phyloP scores from a whole-genome alignment of 331 rosid species.

The Malus hybrid region DNA sequence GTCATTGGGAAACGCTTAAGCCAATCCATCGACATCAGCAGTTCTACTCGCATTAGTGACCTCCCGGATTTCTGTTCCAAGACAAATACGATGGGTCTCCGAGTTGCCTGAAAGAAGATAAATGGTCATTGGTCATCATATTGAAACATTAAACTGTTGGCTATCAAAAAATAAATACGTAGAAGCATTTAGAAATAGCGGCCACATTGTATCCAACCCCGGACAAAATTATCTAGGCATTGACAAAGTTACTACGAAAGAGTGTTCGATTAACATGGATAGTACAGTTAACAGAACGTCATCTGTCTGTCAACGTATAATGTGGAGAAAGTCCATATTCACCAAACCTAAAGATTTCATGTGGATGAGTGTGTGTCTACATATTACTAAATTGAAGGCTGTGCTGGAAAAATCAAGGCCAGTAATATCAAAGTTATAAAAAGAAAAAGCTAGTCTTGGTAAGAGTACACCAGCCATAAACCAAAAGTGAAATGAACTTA shows the following conservation, averaged over 20 bases:
- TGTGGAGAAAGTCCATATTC: not conserved
- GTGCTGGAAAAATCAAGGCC: not conserved
- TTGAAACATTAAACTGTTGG: not conserved
- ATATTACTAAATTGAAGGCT: no score
- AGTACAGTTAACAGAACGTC: no score
- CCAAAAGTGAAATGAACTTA: not conserved
- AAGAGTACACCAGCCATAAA: not conserved
- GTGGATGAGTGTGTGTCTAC: no score
- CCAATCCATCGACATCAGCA: not conserved
- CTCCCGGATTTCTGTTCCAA: conserved; percentile 84
- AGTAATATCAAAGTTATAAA: not conserved
- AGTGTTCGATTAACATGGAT: no score
- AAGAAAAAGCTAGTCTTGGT: not conserved
- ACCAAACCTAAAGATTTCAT: not conserved
- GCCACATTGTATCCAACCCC: no score
- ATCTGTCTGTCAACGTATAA: no score
- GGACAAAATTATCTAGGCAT: no score
- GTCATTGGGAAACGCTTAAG: conserved; percentile 8
- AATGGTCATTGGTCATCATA: not conserved
- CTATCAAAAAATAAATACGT: not conserved
- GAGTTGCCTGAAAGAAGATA: conserved; percentile 59
- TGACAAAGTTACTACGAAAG: no score
- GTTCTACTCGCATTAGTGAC: conserved; percentile 37
- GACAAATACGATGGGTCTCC: conserved; percentile 93
- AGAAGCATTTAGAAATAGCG: not conserved